Evolutionary conservation across 371 early-diverging fungal genomes (phyloP), one percentile per base, ranked within the genome.

Genomic region (Syncephalastrum sp.): DNA sequence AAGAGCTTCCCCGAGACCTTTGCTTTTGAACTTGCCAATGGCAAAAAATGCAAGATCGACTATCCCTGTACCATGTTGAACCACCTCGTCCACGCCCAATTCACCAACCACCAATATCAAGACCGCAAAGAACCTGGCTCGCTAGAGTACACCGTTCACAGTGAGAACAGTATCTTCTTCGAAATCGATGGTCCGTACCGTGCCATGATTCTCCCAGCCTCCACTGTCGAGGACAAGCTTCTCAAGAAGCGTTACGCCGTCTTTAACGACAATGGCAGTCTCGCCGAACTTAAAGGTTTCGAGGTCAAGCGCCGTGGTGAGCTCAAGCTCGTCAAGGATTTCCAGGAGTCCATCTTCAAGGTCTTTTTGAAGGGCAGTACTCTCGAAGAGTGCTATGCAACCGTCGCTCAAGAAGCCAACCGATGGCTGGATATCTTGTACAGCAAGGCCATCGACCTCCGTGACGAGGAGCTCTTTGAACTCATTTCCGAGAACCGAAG

Each of bases 161-260:
- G 86, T 51, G 98, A 98, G 59, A 99, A 99, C 82, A 91, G 91
- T 72, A 99, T 99, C 54, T 95, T 96, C 63, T 99, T 99, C 66
- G 99, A 99, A 77, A 96, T 99, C 44, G 99, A 99, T 69, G 99
- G 99, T 5, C 99, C 99, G 12, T 99, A 99, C 71, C 89, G 92
- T 27, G 99, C 98, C 21, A 99, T 99, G 99, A 92, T 99, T 53
- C 69, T 99, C 50, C 99, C 99, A 10, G 81, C 98, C 4, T 97
- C 98, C 38, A 95, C 92, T 25, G 96, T 96, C 63, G 99, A 94
- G 67, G 98, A 97, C 69, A 98, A 95, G 70, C 74, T 97, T 41
- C 79, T 99, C 47, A 99, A 99, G 69, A 99, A 99, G 77, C 87
- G 99, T 13, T 99, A 99, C 72, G 99, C 98, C 0, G 99, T 99